Evolutionary conservation across 371 early-diverging fungal species (phyloP).

Genomic region (Batrachochytrium dendrobatidis): DNA sequence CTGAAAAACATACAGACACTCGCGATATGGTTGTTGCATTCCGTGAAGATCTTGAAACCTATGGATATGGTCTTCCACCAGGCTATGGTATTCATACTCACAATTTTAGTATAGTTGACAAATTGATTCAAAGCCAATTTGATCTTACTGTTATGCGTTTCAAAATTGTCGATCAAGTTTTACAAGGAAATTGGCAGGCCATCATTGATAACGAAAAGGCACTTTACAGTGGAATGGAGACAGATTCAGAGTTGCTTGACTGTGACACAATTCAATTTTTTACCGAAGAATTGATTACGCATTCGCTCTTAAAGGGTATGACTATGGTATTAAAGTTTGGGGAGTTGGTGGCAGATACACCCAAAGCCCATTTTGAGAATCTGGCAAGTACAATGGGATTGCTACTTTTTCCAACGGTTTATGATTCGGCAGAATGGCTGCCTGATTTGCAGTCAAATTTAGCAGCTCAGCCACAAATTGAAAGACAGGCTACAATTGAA

Average conservation of each 20-base stretch:
- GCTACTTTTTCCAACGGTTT: constrained; percentile 39
- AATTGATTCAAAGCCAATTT: constrained; percentile 20
- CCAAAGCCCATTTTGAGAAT: constrained; percentile 12
- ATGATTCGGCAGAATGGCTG: constrained; percentile 24
- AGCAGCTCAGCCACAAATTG: not conserved
- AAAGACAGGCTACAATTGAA: not conserved
- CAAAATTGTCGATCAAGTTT: constrained; percentile 21
- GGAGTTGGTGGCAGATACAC: constrained; percentile 27
- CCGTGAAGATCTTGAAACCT: constrained; percentile 22
- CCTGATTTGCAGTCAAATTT: not conserved
- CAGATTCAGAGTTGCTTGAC: constrained; percentile 20
- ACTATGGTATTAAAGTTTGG: constrained; percentile 22
- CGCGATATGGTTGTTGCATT: constrained; percentile 21
- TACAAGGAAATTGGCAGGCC: constrained; percentile 27
- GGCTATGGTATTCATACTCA: constrained; percentile 15
- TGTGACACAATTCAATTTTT: constrained; percentile 22
- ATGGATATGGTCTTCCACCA: constrained; percentile 33
- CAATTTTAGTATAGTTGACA: not conserved
- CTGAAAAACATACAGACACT: not conserved
- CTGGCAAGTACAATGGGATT: constrained; percentile 21
- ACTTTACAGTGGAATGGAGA: constrained; percentile 29
- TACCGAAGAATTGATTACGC: constrained; percentile 24
- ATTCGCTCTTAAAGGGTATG: constrained; percentile 28
- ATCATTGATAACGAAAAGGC: constrained; percentile 34
- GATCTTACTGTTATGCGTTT: constrained; percentile 28